These are phyloP conservation scores for Wallacemonas sp. DNA, from an alignment of 208 protist genomes.

Conservation along the genomic window DNA sequence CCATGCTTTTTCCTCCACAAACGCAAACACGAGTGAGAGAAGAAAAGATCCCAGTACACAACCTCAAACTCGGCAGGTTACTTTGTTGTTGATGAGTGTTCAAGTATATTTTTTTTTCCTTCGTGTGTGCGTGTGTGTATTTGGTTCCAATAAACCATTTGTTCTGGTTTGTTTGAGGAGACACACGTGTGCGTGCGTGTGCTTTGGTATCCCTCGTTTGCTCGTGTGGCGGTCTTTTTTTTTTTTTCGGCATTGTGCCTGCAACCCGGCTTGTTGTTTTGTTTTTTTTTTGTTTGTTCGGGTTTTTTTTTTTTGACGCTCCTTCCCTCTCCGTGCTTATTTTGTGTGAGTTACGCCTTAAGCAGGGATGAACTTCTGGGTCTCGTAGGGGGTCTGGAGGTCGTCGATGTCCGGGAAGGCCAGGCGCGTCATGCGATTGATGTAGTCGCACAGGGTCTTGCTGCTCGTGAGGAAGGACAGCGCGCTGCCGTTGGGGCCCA, in stretches of 20 bases:
- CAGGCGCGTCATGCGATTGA: constrained; percentile 46
- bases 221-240: neutral
- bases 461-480: constrained; percentile 50
- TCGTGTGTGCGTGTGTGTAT: no score
- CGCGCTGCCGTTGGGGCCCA: constrained; percentile 45
- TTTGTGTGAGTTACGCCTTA: constrained; percentile 1
- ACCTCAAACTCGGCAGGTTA: no score
- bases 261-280: neutral
- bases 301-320: neutral
- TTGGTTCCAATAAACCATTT: no score
- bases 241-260: no score
- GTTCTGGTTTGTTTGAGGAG: no score
- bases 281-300: neutral
- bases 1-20: no score
- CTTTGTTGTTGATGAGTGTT: no score
- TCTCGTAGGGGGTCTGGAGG: constrained; percentile 37
- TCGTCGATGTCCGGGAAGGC: constrained; percentile 66
- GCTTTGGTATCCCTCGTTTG: neutral
- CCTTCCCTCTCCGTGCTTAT: no score
- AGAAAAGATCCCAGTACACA: no score
- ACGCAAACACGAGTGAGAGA: no score
- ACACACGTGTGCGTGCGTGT: no score
- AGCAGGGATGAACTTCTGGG: constrained; percentile 54
- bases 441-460: constrained; percentile 42
- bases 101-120: no score